phyloP scores from a whole-genome alignment of 2,329 filamentous ascomycete species.

The Bipolaris sorokiniana region DNA sequence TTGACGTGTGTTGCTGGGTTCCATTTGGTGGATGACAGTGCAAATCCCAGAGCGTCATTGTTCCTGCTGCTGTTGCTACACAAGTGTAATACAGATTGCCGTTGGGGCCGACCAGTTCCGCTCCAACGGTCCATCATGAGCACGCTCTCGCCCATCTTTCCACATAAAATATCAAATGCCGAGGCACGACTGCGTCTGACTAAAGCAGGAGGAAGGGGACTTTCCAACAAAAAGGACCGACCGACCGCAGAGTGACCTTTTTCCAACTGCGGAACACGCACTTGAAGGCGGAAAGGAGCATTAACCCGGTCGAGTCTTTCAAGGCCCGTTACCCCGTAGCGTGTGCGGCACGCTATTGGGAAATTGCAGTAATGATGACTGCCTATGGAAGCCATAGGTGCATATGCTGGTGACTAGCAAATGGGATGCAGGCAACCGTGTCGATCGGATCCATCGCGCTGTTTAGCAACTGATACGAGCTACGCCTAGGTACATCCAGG shows the following conservation, averaged over 20 bases:
- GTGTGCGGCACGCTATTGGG: slow-evolving; percentile 3
- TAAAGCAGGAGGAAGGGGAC: background rate
- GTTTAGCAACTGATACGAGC: slow-evolving; percentile 1
- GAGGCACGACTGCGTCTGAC: slow-evolving; percentile 1
- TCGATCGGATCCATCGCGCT: slow-evolving; percentile 3
- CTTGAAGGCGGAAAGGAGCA: slow-evolving; percentile 5
- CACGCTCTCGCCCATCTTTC: slow-evolving; percentile 1
- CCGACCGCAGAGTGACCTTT: slow-evolving; percentile 1
- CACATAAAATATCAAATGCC: slow-evolving; percentile 3
- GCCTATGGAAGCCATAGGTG: slow-evolving; percentile 6
- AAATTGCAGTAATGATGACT: background rate
- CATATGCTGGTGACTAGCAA: slow-evolving; percentile 2
- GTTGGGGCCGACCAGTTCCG: slow-evolving; percentile 3
- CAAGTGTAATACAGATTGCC: slow-evolving; percentile 1
- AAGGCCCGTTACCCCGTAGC: background rate
- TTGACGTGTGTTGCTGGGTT: background rate
- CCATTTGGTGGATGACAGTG: background rate
- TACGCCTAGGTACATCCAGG: background rate
- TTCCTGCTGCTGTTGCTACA: background rate
- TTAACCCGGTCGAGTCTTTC: background rate
- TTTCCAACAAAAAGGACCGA: slow-evolving; percentile 7
- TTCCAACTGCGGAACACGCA: background rate
- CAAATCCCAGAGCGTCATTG: background rate
- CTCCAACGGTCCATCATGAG: slow-evolving; percentile 4
- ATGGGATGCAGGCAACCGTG: slow-evolving; percentile 3